Conservation (phyloP, 2,329 filamentous ascomycete species). For the Curvularia sp. region DNA sequence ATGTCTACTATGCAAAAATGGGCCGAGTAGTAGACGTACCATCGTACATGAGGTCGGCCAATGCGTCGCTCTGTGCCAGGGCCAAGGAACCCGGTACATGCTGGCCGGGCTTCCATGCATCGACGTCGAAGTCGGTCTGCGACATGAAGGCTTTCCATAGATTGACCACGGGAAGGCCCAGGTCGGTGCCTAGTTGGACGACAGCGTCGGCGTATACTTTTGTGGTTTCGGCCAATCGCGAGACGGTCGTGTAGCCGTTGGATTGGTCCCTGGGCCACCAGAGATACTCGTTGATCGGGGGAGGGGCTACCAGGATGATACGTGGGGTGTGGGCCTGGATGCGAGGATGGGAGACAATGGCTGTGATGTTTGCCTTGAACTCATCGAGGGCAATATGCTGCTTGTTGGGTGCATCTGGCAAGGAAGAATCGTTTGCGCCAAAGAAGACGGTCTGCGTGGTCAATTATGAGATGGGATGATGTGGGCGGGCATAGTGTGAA, state of each 20-base stretch:
- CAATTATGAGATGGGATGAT: constrained; percentile 9
- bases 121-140: constrained; percentile 59
- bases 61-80: constrained; percentile 63
- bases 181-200: constrained; percentile 64
- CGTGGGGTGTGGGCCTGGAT: constrained; percentile 73
- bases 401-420: constrained; percentile 65
- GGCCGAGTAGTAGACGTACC: constrained; percentile 51
- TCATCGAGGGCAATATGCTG: constrained; percentile 81
- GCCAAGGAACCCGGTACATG: constrained; percentile 64
- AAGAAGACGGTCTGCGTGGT: constrained; percentile 74
- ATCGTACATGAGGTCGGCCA: constrained; percentile 62
- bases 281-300: constrained; percentile 80
- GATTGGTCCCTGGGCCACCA: constrained; percentile 58
- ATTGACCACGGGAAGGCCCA: constrained; percentile 72
- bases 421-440: constrained; percentile 86
- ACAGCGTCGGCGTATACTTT: constrained; percentile 71
- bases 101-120: constrained; percentile 51
- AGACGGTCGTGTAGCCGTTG: constrained; percentile 46
- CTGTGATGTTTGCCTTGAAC: constrained; percentile 75
- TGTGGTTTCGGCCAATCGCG: constrained; percentile 65
- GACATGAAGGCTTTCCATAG: constrained; percentile 81
- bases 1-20: constrained; percentile 1
- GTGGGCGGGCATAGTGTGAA: constrained; percentile 2
- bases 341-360: constrained; percentile 74
- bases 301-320: constrained; percentile 80